phyloP scores from a whole-genome alignment of 805 yeast species.

The Candida adriatica region DNA sequence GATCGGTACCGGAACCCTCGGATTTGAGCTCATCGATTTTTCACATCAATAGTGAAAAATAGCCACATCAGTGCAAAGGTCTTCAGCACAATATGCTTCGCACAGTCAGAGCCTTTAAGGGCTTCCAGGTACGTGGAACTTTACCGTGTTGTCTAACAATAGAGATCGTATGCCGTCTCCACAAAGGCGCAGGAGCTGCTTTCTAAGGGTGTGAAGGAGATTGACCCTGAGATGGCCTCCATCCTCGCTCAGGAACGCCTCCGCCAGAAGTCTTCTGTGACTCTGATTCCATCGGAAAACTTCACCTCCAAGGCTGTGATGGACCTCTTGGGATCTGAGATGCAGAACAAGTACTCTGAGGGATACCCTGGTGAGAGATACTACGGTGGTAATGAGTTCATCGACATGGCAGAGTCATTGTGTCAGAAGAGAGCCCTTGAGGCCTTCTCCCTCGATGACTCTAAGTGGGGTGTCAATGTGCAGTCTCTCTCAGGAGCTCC shows the following conservation, averaged over 20 bases:
- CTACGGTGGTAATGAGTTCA: conserved; percentile 97
- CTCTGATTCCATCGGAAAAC: conserved; percentile 93
- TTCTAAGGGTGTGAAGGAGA: conserved; percentile 31
- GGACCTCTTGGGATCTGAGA: conserved; percentile 94
- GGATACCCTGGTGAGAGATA: conserved; percentile 99
- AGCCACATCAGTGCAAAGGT: too few relatives aligned
- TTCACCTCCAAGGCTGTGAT: conserved; percentile 94
- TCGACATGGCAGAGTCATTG: conserved; percentile 85
- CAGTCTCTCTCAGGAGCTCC: conserved; percentile 96
- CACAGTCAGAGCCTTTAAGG: too few relatives aligned
- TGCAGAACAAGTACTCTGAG: conserved; percentile 98
- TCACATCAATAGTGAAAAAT: too few relatives aligned
- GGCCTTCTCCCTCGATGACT: conserved; percentile 70
- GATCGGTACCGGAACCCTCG: too few relatives aligned
- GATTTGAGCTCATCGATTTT: too few relatives aligned
- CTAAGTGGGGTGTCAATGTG: conserved; percentile 95
- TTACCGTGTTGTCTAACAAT: too few relatives aligned
- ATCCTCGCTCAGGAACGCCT: conserved; percentile 73
- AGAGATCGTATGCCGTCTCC: conserved; percentile 18
- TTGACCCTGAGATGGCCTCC: conserved; percentile 73
- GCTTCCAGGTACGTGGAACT: too few relatives aligned
- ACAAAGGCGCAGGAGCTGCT: conserved; percentile 16
- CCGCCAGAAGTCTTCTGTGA: conserved; percentile 92
- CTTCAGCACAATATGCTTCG: too few relatives aligned
- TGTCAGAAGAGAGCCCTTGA: conserved; percentile 91